phyloP scores from a whole-genome alignment of 495 filamentous ascomycete species.

The Aspergillus haitiensis region DNA sequence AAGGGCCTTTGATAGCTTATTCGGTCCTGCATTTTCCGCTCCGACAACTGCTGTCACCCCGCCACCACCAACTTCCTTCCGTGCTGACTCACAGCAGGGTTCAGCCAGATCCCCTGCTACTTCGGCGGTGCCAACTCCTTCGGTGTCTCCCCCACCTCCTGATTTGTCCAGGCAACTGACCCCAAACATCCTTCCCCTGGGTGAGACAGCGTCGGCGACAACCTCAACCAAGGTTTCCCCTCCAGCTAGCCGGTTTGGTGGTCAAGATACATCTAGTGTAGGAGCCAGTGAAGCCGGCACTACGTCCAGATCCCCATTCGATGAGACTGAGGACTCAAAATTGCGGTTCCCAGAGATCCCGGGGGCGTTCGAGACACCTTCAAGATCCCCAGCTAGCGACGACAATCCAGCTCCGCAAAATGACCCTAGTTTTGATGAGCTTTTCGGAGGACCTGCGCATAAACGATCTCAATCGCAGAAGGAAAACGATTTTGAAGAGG shows the following conservation, averaged over 20 bases:
- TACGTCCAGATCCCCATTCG: conserved; percentile 42
- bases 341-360: conserved; percentile 33
- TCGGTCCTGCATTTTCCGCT: conserved; percentile 70
- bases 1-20: conserved; percentile 83
- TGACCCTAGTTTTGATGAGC: conserved; percentile 49
- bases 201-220: conserved; percentile 62
- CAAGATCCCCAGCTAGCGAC: conserved; percentile 22
- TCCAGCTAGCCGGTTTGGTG: conserved; percentile 70
- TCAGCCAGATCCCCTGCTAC: conserved; percentile 39
- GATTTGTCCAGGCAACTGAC: conserved; percentile 71
- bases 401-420: conserved; percentile 29
- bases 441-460: conserved; percentile 57
- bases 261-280: conserved; percentile 49
- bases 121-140: conserved; percentile 56
- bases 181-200: conserved; percentile 68
- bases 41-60: conserved; percentile 45
- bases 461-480: conserved; percentile 60
- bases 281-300: conserved; percentile 57
- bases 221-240: conserved; percentile 80
- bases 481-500: conserved; percentile 51
- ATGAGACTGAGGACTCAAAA: conserved; percentile 39
- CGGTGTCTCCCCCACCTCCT: conserved; percentile 62
- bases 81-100: conserved; percentile 52
- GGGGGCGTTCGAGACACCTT: conserved; percentile 22
- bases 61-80: conserved; percentile 66